Evolutionary conservation across 345 rosid species (phyloP).

Genomic region (Moringa oleifera): DNA sequence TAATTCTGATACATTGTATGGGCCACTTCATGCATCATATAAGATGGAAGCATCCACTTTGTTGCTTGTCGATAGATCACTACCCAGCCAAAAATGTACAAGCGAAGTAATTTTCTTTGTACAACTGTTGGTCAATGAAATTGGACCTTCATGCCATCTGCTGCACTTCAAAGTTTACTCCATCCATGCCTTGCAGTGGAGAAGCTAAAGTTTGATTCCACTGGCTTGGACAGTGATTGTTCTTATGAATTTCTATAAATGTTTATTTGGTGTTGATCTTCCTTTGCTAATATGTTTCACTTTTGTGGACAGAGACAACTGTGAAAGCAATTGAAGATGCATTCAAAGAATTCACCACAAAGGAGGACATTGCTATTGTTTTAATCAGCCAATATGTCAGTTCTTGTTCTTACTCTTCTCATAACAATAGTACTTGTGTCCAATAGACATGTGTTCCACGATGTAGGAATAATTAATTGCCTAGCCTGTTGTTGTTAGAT

Average conservation of each 20-base stretch:
- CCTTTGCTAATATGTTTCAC: not conserved
- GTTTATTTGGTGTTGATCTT: not conserved
- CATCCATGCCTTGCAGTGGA: not conserved
- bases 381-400: constrained; percentile 85
- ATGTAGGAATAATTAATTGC: no score
- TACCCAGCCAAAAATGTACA: no score
- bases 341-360: constrained; percentile 74
- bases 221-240: no score
- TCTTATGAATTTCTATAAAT: no score
- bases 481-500: no score
- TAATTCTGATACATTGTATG: not conserved
- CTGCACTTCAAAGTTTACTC: not conserved
- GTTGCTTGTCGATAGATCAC: no score
- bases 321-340: constrained; percentile 80
- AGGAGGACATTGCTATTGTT: constrained; percentile 72
- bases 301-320: constrained; percentile 48
- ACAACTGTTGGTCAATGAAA: not conserved
- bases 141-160: not conserved
- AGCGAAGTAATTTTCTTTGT: no score
- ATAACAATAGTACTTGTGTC: not conserved
- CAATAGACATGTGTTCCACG: not conserved
- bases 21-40: not conserved
- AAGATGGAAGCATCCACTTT: no score
- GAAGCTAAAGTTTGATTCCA: not conserved
- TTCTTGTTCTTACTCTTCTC: constrained; percentile 9